Conservation (phyloP, 495 filamentous ascomycete species). For the Bryoglossum gracile region DNA sequence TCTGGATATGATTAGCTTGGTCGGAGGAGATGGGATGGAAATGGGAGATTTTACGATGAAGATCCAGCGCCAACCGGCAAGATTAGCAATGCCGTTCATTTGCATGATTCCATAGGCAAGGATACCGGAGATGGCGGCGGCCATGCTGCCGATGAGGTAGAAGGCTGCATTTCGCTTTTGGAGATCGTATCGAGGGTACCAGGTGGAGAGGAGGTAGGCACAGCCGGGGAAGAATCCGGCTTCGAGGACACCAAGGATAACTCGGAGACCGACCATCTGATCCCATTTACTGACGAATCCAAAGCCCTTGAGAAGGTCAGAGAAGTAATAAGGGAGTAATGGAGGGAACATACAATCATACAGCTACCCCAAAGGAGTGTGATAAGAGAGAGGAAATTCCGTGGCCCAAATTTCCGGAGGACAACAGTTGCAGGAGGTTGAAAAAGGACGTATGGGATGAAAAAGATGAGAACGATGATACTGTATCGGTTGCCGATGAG, state of each 20-base stretch:
- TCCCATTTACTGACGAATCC: constrained; percentile 50
- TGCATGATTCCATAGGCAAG: constrained; percentile 60
- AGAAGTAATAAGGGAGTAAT: background rate
- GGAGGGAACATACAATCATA: constrained; percentile 32
- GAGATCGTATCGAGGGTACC: constrained; percentile 59
- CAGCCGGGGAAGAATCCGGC: constrained; percentile 60
- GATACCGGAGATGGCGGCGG: constrained; percentile 54
- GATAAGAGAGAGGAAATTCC: constrained; percentile 47
- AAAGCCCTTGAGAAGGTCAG: constrained; percentile 9
- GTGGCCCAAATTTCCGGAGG: constrained; percentile 53
- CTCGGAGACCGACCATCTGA: constrained; percentile 45
- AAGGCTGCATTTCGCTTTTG: constrained; percentile 59
- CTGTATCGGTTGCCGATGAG: constrained; percentile 9
- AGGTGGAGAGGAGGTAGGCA: constrained; percentile 54
- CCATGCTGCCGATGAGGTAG: constrained; percentile 56
- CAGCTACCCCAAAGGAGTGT: constrained; percentile 38
- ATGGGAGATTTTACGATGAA: constrained; percentile 22
- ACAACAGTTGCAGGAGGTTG: constrained; percentile 54
- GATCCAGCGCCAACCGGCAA: constrained; percentile 57
- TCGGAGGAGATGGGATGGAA: constrained; percentile 34
- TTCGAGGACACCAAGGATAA: constrained; percentile 55
- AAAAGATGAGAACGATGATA: constrained; percentile 48
- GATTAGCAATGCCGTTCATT: constrained; percentile 38
- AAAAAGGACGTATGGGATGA: constrained; percentile 57
- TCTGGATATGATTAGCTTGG: constrained; percentile 36